Percentiles rank a stretch among this genome's conserved stretches.
Evolutionary conservation across 1,139 yeast genomes (phyloP).

Genomic region (Saccharomyces hybrid): DNA sequence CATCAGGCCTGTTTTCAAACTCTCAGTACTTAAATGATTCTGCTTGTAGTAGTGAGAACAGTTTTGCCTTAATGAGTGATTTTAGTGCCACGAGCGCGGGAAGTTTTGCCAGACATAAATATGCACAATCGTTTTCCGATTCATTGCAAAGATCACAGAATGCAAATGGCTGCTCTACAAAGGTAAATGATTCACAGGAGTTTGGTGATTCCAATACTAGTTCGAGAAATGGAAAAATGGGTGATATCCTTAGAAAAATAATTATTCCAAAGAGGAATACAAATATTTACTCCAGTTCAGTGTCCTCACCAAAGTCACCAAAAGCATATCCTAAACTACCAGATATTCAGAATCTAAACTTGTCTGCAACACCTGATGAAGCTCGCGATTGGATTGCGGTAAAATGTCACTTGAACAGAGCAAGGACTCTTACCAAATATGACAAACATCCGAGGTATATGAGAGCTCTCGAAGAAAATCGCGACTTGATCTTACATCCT

Average conservation of each 20-base stretch:
- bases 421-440: slow-evolving; percentile 60
- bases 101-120: slow-evolving; percentile 65
- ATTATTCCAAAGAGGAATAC: slow-evolving; percentile 12
- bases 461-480: slow-evolving; percentile 60
- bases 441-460: slow-evolving; percentile 66
- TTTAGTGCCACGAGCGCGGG: slow-evolving; percentile 89
- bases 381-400: slow-evolving; percentile 42
- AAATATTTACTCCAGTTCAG: slow-evolving; percentile 18
- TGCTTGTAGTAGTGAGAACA: slow-evolving; percentile 28
- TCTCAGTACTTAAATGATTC: slow-evolving; percentile 28
- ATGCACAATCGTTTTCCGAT: slow-evolving; percentile 37
- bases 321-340: slow-evolving; percentile 25
- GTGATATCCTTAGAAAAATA: slow-evolving; percentile 23
- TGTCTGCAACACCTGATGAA: slow-evolving; percentile 18
- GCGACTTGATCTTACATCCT: slow-evolving; percentile 60
- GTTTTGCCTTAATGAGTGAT: slow-evolving; percentile 44
- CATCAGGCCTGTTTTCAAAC: slow-evolving; percentile 21
- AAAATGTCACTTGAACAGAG: slow-evolving; percentile 60
- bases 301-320: slow-evolving; percentile 6
- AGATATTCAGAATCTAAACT: slow-evolving; percentile 21
- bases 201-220: slow-evolving; percentile 5
- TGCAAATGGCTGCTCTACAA: slow-evolving; percentile 1
- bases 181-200: not conserved
- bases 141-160: slow-evolving; percentile 26
- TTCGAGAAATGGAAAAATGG: slow-evolving; percentile 16